A percentile compares a stretch with the other conserved stretches of the same genome.
Evolutionary conservation across 352 stramenopile species (phyloP).

Genomic region (Phytophthora chlamydospora): DNA sequence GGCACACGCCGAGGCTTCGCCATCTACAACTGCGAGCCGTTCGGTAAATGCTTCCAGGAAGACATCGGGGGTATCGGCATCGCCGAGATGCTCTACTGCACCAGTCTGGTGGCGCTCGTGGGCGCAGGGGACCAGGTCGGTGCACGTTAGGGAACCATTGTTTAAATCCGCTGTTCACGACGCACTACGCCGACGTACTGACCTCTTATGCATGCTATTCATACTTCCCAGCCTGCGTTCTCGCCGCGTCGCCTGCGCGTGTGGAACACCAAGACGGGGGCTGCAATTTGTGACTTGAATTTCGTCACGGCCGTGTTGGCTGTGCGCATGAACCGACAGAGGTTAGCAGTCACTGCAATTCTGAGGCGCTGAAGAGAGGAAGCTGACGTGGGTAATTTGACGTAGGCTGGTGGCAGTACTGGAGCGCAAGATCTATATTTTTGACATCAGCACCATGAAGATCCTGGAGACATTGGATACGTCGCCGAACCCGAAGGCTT

Average conservation of each 20-base stretch:
- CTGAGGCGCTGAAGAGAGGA: not conserved
- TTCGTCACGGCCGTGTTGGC: conserved; percentile 91
- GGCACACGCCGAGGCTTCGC: conserved; percentile 86
- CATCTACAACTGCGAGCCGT: conserved; percentile 94
- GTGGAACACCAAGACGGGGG: conserved; percentile 92
- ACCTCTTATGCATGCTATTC: not conserved
- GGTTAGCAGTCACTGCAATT: conserved; percentile 34
- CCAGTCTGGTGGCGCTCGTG: conserved; percentile 92
- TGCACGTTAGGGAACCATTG: too few species aligned
- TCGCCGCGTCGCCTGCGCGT: conserved; percentile 89
- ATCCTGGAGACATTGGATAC: conserved; percentile 92
- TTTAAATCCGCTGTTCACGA: too few species aligned
- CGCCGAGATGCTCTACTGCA: conserved; percentile 94
- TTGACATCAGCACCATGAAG: conserved; percentile 95
- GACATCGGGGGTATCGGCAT: conserved; percentile 89
- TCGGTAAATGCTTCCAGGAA: conserved; percentile 90
- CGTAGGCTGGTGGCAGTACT: conserved; percentile 81
- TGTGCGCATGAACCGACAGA: conserved; percentile 92
- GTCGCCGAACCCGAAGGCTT: conserved; percentile 83
- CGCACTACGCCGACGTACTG: too few species aligned
- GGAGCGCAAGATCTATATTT: conserved; percentile 92
- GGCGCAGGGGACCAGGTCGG: conserved; percentile 88
- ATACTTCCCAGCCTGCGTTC: conserved; percentile 77
- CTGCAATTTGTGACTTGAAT: conserved; percentile 92
- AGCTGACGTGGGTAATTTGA: conserved; percentile 7